These are phyloP conservation scores for Cordyceps tenuipes DNA, from an alignment of 2,329 filamentous ascomycete genomes.

Conservation along the genomic window DNA sequence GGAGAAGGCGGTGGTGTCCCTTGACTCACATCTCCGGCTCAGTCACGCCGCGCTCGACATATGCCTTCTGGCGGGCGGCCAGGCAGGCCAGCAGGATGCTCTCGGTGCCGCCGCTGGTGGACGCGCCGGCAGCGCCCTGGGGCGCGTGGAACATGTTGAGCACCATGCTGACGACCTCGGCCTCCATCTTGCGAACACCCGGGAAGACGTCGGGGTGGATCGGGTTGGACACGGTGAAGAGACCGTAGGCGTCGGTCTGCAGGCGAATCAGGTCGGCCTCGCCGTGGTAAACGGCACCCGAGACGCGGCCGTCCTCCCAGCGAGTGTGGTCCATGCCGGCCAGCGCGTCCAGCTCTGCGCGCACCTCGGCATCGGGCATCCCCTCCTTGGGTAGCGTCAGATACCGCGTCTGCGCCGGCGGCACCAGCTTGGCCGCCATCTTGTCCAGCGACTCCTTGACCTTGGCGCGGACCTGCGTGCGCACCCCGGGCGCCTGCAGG, in stretches of 20 bases:
- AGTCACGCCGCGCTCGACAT: constrained; percentile 73
- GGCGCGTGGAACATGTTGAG: constrained; percentile 84
- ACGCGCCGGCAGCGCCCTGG: constrained; percentile 74
- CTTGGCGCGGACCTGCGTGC: constrained; percentile 76
- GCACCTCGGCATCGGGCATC: constrained; percentile 70
- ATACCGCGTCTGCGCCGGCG: constrained; percentile 63
- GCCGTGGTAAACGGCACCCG: constrained; percentile 92
- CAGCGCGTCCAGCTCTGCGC: constrained; percentile 69
- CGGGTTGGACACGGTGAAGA: constrained; percentile 91
- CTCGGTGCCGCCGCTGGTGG: constrained; percentile 88
- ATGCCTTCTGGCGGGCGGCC: constrained; percentile 82
- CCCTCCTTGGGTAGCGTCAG: constrained; percentile 73
- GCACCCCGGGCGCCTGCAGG: constrained; percentile 77
- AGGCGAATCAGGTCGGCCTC: constrained; percentile 72
- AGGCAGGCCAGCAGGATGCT: constrained; percentile 95
- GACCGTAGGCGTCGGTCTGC: constrained; percentile 86
- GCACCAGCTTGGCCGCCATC: constrained; percentile 75
- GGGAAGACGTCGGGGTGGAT: constrained; percentile 98
- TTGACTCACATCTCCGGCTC: constrained; percentile 80
- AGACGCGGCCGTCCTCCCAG: constrained; percentile 94
- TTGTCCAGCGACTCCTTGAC: constrained; percentile 72
- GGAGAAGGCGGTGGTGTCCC: no score
- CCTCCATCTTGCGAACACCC: constrained; percentile 97
- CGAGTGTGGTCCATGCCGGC: constrained; percentile 84
- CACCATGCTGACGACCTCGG: constrained; percentile 94